phyloP scores from a whole-genome alignment of 2,329 filamentous ascomycete species.

The Fusarium fujikuroi region DNA sequence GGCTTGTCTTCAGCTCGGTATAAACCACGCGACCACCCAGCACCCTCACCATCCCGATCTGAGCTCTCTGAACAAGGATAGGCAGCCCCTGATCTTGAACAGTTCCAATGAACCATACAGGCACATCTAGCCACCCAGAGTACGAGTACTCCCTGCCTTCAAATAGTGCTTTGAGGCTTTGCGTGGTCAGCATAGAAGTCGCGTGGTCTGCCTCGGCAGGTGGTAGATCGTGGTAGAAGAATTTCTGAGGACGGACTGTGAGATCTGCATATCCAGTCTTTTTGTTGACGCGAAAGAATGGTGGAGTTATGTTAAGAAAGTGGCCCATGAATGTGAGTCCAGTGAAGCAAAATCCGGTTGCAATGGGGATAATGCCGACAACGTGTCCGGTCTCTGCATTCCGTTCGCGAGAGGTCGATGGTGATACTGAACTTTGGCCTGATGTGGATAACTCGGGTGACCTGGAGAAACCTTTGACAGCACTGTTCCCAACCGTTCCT shows the following conservation, averaged over 20 bases:
- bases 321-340: background rate
- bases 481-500: background rate
- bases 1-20: background rate
- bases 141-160: background rate
- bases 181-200: background rate
- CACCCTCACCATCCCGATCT: background rate
- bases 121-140: background rate
- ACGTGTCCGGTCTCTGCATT: background rate
- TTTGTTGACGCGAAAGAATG: background rate
- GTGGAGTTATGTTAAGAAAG: background rate
- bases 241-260: background rate
- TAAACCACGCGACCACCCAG: background rate
- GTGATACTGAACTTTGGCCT: background rate
- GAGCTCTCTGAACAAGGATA: background rate
- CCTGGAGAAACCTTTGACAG: background rate
- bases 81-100: background rate
- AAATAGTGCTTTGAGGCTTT: background rate
- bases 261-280: background rate
- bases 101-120: conserved; percentile 1
- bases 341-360: background rate
- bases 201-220: background rate
- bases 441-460: rapidly evolving
- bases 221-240: background rate
- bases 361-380: background rate
- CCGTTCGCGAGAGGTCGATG: rapidly evolving